Evolutionary conservation across 352 stramenopile species (phyloP), one percentile per base, ranked within the genome.

Genomic region (Salisapilia sapeloensis): DNA sequence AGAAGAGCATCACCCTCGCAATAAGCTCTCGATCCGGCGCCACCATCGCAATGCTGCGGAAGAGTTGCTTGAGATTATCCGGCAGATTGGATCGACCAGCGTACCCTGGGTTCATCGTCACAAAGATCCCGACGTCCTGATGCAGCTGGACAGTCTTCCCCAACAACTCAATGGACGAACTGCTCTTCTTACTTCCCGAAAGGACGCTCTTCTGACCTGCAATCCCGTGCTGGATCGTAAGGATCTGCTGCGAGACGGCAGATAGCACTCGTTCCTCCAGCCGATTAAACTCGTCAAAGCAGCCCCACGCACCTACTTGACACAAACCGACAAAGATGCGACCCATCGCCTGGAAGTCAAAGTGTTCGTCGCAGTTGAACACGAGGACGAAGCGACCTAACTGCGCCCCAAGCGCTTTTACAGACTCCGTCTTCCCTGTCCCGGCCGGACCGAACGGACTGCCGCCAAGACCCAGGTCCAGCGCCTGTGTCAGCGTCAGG

Each of bases 31-130:
- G 65, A 62, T 99, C 96, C 18, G 96, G 96, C 9, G 95, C 85
- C 43, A 99, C 93, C 97, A 99, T 99, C 4, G 96, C 96, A 38
- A 99, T 96, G 35, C 95, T 97, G 7, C 96, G 71, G 77, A 99
- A 99, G 2, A 99, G 65, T 37, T 96, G 93, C 59, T 99, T 99
- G 34, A 99, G 64, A 56, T 98, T 98, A 52, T 98, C 92, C 0
- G 92, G 92, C 24, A 98, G 47, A 48, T 97, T 96, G 6, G 84
- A 97, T 44, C 95, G 76, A 8, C 96, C 96, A 36, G 96, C 96
- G 56, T 99, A 99, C 16, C 92, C 93, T 23, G 96, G 97, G 56
- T 99, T 99, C 95, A 99, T 99, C 11, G 97, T 99, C 21, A 99
- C 94, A 56, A 99, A 99, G 38, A 99, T 99, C 16, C 94, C 96